Percentiles rank a stretch among this genome's conserved stretches.
Evolutionary conservation across 495 filamentous ascomycete species (phyloP).

Genomic region (Oidiodendron maius): DNA sequence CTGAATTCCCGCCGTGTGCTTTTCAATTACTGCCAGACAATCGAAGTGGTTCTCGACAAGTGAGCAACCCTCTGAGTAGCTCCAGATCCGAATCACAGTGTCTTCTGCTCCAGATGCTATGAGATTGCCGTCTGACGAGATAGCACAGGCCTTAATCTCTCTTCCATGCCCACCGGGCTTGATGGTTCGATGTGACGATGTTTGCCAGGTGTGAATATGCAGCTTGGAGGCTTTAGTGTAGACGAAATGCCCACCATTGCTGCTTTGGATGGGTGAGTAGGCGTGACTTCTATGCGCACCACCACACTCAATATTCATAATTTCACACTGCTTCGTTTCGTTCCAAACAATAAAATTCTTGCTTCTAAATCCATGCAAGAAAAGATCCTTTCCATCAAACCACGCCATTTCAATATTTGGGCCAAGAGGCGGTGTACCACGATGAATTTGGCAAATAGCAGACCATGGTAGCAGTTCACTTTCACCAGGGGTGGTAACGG

Average conservation of each 20-base stretch:
- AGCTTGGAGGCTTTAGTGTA: conserved; percentile 52
- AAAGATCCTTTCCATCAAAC: conserved; percentile 46
- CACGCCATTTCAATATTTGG: conserved; percentile 64
- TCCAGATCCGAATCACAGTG: conserved; percentile 71
- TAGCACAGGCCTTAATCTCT: conserved; percentile 76
- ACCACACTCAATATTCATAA: conserved; percentile 70
- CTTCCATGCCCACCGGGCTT: conserved; percentile 73
- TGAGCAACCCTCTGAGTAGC: conserved; percentile 11
- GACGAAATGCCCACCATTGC: conserved; percentile 30
- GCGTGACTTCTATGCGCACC: conserved; percentile 73
- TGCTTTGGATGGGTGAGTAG: conserved; percentile 37
- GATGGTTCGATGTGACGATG: conserved; percentile 45
- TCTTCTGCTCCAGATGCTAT: conserved; percentile 89
- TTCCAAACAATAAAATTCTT: conserved; percentile 77
- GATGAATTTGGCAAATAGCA: conserved; percentile 12
- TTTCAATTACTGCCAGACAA: conserved; percentile 58
- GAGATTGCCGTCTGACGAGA: conserved; percentile 34
- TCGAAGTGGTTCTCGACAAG: conserved; percentile 25
- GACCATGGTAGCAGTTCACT: neutral
- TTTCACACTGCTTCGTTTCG: conserved; percentile 56
- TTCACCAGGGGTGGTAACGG: conserved; percentile 13
- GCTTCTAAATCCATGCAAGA: conserved; percentile 75
- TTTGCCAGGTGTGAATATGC: conserved; percentile 42
- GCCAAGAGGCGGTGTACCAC: conserved; percentile 47
- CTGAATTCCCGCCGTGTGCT: conserved; percentile 80